phyloP scores from a whole-genome alignment of 1,284 basidiomycete genomes.

The Rhizopogon hawkerae region DNA sequence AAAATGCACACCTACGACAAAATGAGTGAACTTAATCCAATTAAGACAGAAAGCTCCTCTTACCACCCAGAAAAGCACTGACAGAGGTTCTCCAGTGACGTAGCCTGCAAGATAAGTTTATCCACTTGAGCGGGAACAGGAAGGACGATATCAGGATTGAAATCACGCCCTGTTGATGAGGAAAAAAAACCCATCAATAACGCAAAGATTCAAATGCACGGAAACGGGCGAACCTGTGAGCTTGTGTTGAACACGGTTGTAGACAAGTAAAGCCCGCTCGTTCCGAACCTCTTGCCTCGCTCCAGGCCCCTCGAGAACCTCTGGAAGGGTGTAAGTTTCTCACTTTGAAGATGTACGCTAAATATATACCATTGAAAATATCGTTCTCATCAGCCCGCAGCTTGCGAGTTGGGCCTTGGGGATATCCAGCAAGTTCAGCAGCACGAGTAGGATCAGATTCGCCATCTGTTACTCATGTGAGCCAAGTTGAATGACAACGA shows the following conservation, averaged over 20 bases:
- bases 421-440: slow-evolving; percentile 61
- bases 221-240: slow-evolving; percentile 58
- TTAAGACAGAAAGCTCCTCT: not conserved
- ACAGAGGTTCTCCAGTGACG: slow-evolving; percentile 86
- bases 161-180: slow-evolving; percentile 64
- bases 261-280: slow-evolving; percentile 81
- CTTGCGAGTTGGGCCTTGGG: slow-evolving; percentile 66
- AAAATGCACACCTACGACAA: slow-evolving; percentile 39
- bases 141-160: slow-evolving; percentile 73
- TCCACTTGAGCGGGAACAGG: slow-evolving; percentile 78
- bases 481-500: not conserved
- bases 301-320: slow-evolving; percentile 45
- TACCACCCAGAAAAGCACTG: slow-evolving; percentile 96
- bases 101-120: slow-evolving; percentile 85
- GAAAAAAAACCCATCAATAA: slow-evolving; percentile 3
- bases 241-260: slow-evolving; percentile 90
- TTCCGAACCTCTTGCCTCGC: slow-evolving; percentile 78
- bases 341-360: not conserved
- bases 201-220: not conserved
- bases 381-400: slow-evolving; percentile 76
- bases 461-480: slow-evolving; percentile 23
- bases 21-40: not conserved
- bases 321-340: slow-evolving; percentile 28
- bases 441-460: slow-evolving; percentile 45
- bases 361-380: slow-evolving; percentile 61